These are phyloP conservation scores for Neurospora sp. DNA, from an alignment of 495 filamentous ascomycete genomes.

Conservation along the genomic window DNA sequence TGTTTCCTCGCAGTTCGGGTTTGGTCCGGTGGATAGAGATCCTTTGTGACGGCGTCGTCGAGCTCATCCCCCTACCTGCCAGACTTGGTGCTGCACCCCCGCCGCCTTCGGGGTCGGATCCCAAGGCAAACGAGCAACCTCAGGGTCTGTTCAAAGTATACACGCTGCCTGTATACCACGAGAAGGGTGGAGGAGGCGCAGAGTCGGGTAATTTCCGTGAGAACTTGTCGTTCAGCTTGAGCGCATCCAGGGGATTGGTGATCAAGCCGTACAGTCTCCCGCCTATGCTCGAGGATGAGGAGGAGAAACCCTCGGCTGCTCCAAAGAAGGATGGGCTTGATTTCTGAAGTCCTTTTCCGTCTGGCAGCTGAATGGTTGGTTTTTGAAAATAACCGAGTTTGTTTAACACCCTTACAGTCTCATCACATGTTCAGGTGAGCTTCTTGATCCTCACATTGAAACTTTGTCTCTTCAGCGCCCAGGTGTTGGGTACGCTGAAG, in stretches of 20 bases:
- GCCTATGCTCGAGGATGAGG: constrained; percentile 70
- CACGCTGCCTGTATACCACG: constrained; percentile 71
- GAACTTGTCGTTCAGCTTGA: constrained; percentile 83
- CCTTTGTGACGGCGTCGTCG: constrained; percentile 75
- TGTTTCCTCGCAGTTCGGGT: constrained; percentile 70
- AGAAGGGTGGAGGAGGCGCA: constrained; percentile 72
- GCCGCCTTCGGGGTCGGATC: constrained; percentile 21
- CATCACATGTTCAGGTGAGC: neutral
- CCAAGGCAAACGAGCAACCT: constrained; percentile 55
- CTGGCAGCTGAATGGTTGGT: neutral
- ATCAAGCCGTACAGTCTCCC: constrained; percentile 87
- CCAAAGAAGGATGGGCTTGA: constrained; percentile 21
- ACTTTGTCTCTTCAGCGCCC: neutral
- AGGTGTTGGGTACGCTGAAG: neutral
- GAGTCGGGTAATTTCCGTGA: constrained; percentile 59
- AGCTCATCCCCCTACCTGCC: constrained; percentile 77
- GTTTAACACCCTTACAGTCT: neutral
- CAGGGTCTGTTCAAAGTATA: constrained; percentile 82
- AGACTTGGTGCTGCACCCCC: constrained; percentile 45
- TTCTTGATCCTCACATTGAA: neutral
- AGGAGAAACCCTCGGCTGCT: constrained; percentile 42
- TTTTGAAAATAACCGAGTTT: neutral
- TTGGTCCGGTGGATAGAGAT: constrained; percentile 83
- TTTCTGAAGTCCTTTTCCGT: constrained; percentile 11
- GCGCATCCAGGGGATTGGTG: constrained; percentile 65